Percentiles rank a stretch among this genome's conserved stretches.
phyloP scores from a whole-genome alignment of 2,329 filamentous ascomycete genomes.

The Alternaria sp. region DNA sequence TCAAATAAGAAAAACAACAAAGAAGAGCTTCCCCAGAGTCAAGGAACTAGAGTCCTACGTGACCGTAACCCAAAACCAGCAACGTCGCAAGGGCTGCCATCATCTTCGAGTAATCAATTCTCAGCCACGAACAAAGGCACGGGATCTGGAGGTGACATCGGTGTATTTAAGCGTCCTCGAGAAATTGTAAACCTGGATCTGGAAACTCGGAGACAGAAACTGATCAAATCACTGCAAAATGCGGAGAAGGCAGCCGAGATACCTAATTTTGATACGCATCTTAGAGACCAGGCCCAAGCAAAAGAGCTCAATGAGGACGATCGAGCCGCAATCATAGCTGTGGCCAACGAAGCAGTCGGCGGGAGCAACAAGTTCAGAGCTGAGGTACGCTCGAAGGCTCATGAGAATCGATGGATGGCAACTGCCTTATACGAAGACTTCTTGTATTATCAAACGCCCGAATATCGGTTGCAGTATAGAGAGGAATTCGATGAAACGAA shows the following conservation, averaged over 20 bases:
- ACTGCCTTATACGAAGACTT: not conserved
- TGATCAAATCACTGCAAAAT: accelerated
- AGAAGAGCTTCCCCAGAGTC: not conserved
- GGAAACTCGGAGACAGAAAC: not conserved
- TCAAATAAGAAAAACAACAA: not conserved
- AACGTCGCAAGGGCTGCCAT: not conserved
- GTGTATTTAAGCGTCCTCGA: not conserved
- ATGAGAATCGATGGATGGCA: not conserved
- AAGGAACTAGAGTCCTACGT: too few species aligned
- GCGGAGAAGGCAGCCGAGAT: not conserved
- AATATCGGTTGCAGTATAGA: not conserved
- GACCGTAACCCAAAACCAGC: not conserved
- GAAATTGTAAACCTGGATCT: not conserved
- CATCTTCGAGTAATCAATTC: not conserved
- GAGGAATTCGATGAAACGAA: not conserved
- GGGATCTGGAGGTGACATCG: not conserved
- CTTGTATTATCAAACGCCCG: not conserved
- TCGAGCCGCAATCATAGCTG: not conserved
- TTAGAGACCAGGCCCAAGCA: not conserved
- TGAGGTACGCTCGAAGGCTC: not conserved
- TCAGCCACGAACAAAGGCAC: too few species aligned
- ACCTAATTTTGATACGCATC: not conserved
- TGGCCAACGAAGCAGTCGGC: not conserved
- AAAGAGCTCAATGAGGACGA: not conserved
- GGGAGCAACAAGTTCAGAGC: not conserved